These are phyloP conservation scores for Myxozyma geophila DNA, from an alignment of 805 yeast species.

Conservation along the genomic window DNA sequence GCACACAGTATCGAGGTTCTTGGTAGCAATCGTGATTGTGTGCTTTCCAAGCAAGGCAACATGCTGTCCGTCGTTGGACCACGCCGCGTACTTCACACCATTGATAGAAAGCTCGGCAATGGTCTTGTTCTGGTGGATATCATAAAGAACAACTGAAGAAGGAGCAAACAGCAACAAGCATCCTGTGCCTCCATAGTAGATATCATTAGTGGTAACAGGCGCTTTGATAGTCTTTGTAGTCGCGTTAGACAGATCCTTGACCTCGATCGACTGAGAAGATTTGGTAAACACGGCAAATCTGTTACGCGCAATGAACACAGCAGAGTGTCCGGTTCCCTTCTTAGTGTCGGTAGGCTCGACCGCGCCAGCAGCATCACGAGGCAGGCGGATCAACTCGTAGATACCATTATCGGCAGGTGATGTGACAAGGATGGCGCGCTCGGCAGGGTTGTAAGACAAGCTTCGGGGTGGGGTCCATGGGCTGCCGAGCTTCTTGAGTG, in stretches of 20 bases:
- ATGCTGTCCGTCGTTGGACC: conserved; percentile 88
- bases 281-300: conserved; percentile 83
- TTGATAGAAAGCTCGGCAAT: conserved; percentile 68
- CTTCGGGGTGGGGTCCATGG: conserved; percentile 85
- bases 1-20: conserved; percentile 73
- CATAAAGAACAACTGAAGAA: conserved; percentile 76
- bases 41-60: conserved; percentile 90
- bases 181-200: conserved; percentile 75
- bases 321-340: conserved; percentile 81
- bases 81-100: conserved; percentile 83
- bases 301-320: conserved; percentile 91
- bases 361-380: conserved; percentile 91
- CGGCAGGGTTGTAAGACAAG: conserved; percentile 89
- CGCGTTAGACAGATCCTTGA: conserved; percentile 80
- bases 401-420: conserved; percentile 63
- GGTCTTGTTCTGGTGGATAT: conserved; percentile 88
- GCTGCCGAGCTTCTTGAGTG: conserved; percentile 82
- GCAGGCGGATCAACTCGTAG: conserved; percentile 76
- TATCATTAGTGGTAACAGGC: conserved; percentile 63
- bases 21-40: conserved; percentile 84
- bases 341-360: conserved; percentile 83
- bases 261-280: conserved; percentile 67
- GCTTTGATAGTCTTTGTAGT: conserved; percentile 77
- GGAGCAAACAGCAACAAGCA: conserved; percentile 74
- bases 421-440: conserved; percentile 81